Evolutionary conservation across 148 eudicot species (phyloP), one percentile per base, ranked within the genome.

Genomic region (Rhododendron mucronatum): DNA sequence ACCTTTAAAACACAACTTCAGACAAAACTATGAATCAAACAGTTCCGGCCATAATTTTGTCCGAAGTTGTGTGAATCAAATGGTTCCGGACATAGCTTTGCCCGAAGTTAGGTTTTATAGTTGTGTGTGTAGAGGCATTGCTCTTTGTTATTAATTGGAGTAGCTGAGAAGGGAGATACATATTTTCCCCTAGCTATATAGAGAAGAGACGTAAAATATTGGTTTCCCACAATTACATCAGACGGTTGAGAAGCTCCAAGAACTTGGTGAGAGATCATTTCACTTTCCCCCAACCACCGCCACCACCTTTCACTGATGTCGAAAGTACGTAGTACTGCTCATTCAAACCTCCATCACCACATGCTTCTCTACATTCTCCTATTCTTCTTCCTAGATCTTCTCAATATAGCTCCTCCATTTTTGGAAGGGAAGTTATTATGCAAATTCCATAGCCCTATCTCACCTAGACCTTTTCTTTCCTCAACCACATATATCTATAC

Each of bases 261-360:
- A 80, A 16, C 65, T 84, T 48, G 65, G 45, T 81, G 69, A 81
- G 71, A 81, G 65, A 84, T 71, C 30, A 75, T 74, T 33, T 81
- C 84, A 74, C 74, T 86, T 80, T 84, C 74, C n/a, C 67, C 8
- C 77, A 73, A 30, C 84, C 39, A 86, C 74, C 82, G 28, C 48
- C 76, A 45, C 37, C 87, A 84, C 48, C 87, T 80, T 84, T 47
- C 84, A 7, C 53, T 80, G 86, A 86, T 45, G 67, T 53, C n/a
- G 59, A 82, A 83, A 33, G 21, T 1, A 33, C 35, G 35, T 55
- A 18, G 10, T 55, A 18, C 44, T 30, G 78, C 78, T 55, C 30
- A 51, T 65, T 59, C 41, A 71, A 76, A 26, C 73, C 73, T 57
- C 47, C 12, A 69, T 71, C 61, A 30, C 55, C 88, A 45, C 65